phyloP scores from a whole-genome alignment of 2,329 filamentous ascomycete genomes.

The Geosmithia putterillii region DNA sequence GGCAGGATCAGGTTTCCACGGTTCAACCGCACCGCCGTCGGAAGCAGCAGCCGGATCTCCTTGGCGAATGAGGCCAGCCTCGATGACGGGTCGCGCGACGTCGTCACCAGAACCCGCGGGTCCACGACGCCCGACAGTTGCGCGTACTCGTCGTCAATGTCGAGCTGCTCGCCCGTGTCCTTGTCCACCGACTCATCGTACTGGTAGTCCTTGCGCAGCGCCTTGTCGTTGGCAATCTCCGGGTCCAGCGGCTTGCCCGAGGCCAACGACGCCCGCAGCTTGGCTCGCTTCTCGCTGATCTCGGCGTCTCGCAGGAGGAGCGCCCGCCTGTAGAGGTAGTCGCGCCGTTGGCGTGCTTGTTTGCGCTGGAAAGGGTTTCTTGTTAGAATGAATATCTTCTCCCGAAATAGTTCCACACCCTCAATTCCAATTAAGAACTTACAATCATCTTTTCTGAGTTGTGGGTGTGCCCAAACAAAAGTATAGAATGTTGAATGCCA shows the following conservation, averaged over 20 bases:
- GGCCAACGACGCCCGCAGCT: conserved; percentile 75
- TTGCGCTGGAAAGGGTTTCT: conserved; percentile 22
- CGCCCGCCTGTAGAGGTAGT: conserved; percentile 76
- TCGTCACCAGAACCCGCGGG: conserved; percentile 79
- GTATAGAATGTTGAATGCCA: neutral
- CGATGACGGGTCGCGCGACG: conserved; percentile 75
- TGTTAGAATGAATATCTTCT: neutral
- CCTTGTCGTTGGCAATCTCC: conserved; percentile 74
- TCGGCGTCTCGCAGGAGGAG: conserved; percentile 82
- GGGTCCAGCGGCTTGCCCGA: conserved; percentile 78
- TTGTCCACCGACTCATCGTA: conserved; percentile 79
- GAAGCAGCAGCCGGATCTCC: conserved; percentile 73
- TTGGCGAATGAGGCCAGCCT: conserved; percentile 85
- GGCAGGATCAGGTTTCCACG: conserved; percentile 81
- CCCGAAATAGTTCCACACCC: neutral
- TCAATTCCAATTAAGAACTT: conserved; percentile 7
- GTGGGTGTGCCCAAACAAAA: neutral
- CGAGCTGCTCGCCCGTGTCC: conserved; percentile 54
- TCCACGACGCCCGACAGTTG: conserved; percentile 86
- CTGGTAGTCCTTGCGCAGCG: conserved; percentile 75
- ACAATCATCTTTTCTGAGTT: conserved; percentile 11
- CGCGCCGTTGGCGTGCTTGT: conserved; percentile 27
- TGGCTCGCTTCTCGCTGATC: conserved; percentile 80
- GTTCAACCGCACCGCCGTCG: conserved; percentile 79
- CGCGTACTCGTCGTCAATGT: conserved; percentile 81